Evolutionary conservation across 106 monocot genomes (phyloP), one percentile per base, ranked within the genome.

Genomic region (Gastrodia elata): DNA sequence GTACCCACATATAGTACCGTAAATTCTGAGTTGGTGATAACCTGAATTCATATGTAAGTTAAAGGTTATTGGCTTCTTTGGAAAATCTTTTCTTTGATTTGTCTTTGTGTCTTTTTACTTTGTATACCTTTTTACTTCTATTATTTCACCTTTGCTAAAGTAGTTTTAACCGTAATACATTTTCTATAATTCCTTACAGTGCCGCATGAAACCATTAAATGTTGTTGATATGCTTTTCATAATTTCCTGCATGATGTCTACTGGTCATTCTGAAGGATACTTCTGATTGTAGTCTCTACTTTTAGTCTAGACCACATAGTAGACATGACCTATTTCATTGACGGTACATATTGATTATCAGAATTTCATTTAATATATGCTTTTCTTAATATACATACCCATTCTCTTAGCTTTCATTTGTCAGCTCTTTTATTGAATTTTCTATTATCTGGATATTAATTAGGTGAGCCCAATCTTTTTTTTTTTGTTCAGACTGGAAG

Each of bases 401-500:
- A 11, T 61, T 61, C 30, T 32, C 30, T 67, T 37, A 67, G n/a
- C 37, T 1, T 67, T 20, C 6, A 2, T 35, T 27, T 7, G 5
- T 67, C 10, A 36, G 37, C 13, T 67, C 14, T 38, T 67, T 37
- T 38, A 24, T 28, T 61, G 10, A 37, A n/a, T 67, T n/a, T 67
- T 35, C 38, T 67, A 38, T 18, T n/a, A 36, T 38, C 38, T 67
- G 36, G 24, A 74, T 61, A 2, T 74, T 52, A 11, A 56, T 36
- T 14, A 73, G 39, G 33, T 27, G n/a, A 65, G 6, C 32, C 10
- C 10, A 30, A 61, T 30, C 8, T 24, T 30, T 61, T 61, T 39
- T 8, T 58, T 39, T 64, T 46, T 37, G 64, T 86, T 76, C 83
- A 97, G 97, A 97, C 97, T 69, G 97, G 97, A 56, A 84, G 72